phyloP scores from a whole-genome alignment of 2,329 filamentous ascomycete species.

The Tricladium varicosporioides region DNA sequence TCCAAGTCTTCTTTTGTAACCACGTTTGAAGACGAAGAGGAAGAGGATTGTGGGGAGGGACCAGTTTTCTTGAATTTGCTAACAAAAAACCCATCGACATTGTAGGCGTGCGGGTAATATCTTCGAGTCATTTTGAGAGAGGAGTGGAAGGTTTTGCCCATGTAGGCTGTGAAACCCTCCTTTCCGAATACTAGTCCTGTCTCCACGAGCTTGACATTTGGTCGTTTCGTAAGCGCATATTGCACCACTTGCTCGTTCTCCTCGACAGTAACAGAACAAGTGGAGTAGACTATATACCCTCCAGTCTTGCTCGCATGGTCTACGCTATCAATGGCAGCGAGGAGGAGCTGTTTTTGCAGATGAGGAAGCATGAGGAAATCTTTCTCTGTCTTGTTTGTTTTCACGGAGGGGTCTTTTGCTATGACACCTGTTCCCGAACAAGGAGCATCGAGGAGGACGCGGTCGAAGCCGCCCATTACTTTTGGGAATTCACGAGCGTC shows the following conservation, averaged over 20 bases:
- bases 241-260: slow-evolving; percentile 93
- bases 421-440: slow-evolving; percentile 98
- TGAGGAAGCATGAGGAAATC: slow-evolving; percentile 95
- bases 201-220: slow-evolving; percentile 91
- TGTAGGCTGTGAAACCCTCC: slow-evolving; percentile 87
- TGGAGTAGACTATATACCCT: slow-evolving; percentile 95
- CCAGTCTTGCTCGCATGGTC: slow-evolving; percentile 90
- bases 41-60: slow-evolving; percentile 59
- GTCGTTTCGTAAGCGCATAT: slow-evolving; percentile 86
- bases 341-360: slow-evolving; percentile 88
- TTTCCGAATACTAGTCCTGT: slow-evolving; percentile 88
- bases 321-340: slow-evolving; percentile 91
- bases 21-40: slow-evolving; percentile 21
- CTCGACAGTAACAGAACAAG: slow-evolving; percentile 90
- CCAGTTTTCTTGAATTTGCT: slow-evolving; percentile 95
- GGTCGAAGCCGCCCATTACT: slow-evolving; percentile 93
- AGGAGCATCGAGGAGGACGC: slow-evolving; percentile 89
- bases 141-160: slow-evolving; percentile 87
- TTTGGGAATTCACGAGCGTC: slow-evolving; percentile 92
- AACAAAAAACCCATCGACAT: slow-evolving; percentile 98
- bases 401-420: slow-evolving; percentile 92
- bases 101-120: slow-evolving; percentile 89
- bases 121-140: slow-evolving; percentile 79
- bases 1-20: slow-evolving; percentile 32
- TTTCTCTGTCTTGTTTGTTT: slow-evolving; percentile 95